phyloP scores from a whole-genome alignment of 345 rosid species.

The Ceriops zippeliana region DNA sequence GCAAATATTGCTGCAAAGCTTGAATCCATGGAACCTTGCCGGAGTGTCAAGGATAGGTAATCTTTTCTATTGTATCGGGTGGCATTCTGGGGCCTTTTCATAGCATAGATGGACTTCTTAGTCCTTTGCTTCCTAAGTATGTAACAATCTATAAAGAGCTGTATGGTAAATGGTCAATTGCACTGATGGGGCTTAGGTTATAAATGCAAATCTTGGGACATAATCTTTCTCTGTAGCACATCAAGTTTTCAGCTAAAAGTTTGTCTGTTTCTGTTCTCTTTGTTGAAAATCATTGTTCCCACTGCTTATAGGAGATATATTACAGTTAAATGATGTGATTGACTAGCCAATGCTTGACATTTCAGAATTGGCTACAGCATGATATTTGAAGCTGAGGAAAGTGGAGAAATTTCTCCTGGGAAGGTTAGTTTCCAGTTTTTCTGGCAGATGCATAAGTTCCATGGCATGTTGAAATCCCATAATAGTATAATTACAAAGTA shows the following conservation, averaged over 20 bases:
- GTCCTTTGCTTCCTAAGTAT: background rate
- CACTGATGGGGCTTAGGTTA: background rate
- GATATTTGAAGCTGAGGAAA: slow-evolving; percentile 84
- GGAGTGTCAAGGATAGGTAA: slow-evolving; percentile 90
- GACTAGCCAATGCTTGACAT: slow-evolving; percentile 12
- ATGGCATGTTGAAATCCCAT: background rate
- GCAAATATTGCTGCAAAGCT: slow-evolving; percentile 91
- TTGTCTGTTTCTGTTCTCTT: background rate
- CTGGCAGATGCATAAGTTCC: background rate
- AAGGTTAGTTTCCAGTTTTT: slow-evolving; percentile 44
- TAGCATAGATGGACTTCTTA: background rate
- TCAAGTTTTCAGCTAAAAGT: background rate
- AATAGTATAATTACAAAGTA: background rate
- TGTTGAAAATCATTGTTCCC: background rate
- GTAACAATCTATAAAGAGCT: no score
- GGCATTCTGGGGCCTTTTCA: background rate
- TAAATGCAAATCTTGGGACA: background rate
- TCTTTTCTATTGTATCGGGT: slow-evolving; percentile 6
- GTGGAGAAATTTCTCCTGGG: slow-evolving; percentile 67
- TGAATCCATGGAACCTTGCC: slow-evolving; percentile 97
- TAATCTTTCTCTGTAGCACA: background rate
- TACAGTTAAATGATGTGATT: slow-evolving; percentile 10
- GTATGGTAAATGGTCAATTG: background rate
- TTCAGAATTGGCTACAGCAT: slow-evolving; percentile 78
- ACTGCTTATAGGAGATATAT: background rate